Percentiles rank a stretch among this genome's conserved stretches.
These are phyloP conservation scores for Pichia cephalocereana DNA, from an alignment of 805 yeast species.

Conservation along the genomic window DNA sequence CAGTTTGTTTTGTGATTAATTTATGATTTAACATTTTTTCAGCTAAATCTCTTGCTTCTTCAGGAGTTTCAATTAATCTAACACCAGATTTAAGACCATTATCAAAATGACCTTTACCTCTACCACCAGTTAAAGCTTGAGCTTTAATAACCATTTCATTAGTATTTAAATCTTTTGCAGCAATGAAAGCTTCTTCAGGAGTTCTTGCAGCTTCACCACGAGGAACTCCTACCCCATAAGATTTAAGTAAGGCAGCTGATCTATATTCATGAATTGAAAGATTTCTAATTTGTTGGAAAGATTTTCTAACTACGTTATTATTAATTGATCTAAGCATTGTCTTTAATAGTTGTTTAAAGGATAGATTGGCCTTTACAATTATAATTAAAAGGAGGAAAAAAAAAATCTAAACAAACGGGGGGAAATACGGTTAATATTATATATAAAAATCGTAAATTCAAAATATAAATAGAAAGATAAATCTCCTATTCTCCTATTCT, in stretches of 20 bases:
- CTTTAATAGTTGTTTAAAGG: too few species aligned
- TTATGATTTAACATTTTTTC: constrained; percentile 86
- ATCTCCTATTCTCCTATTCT: too few species aligned
- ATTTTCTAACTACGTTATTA: constrained; percentile 13
- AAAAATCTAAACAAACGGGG: too few species aligned
- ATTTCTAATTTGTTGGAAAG: constrained; percentile 40
- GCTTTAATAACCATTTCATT: constrained; percentile 93
- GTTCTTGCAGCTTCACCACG: constrained; percentile 86
- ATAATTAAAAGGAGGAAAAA: too few species aligned
- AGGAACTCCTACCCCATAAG: constrained; percentile 86
- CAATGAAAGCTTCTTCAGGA: constrained; percentile 76
- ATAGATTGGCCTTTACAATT: too few species aligned
- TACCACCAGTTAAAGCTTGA: constrained; percentile 98
- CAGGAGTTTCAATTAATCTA: constrained; percentile 73
- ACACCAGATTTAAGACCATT: constrained; percentile 96
- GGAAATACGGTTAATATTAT: too few species aligned
- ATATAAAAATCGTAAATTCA: too few species aligned
- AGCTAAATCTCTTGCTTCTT: constrained; percentile 81
- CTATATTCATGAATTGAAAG: constrained; percentile 93
- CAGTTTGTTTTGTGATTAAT: constrained; percentile 96
- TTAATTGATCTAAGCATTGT: constrained; percentile 10
- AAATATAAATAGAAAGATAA: too few species aligned
- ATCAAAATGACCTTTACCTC: constrained; percentile 98
- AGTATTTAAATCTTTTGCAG: constrained; percentile 67
- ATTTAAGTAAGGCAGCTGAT: constrained; percentile 76